Evolutionary conservation across 768 basidiomycete genomes (phyloP).

Genomic region (Suillus subluteus): DNA sequence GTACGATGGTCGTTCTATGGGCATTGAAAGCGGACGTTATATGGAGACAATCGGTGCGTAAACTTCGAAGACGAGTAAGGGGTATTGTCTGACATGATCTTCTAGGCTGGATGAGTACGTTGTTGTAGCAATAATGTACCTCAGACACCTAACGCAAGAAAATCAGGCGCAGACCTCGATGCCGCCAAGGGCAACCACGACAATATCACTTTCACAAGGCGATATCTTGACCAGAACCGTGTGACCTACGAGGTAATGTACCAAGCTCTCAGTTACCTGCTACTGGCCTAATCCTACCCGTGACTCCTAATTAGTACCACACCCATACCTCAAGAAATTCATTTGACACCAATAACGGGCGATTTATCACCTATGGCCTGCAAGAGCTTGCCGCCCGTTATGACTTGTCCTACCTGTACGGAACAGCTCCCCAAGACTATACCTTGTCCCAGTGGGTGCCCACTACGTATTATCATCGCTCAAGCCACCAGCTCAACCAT

Average conservation of each 20-base stretch:
- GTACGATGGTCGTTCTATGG: slow-evolving; percentile 73
- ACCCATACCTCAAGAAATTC: slow-evolving; percentile 47
- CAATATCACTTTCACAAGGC: slow-evolving; percentile 64
- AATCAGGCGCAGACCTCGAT: slow-evolving; percentile 51
- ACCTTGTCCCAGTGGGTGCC: slow-evolving; percentile 58
- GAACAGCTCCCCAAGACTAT: slow-evolving; percentile 77
- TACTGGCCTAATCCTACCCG: not conserved
- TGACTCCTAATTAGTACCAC: slow-evolving; percentile 57
- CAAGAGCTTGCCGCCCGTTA: slow-evolving; percentile 55
- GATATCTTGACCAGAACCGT: slow-evolving; percentile 82
- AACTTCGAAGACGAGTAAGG: not conserved
- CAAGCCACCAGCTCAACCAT: not conserved
- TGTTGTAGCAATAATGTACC: not conserved
- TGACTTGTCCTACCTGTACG: slow-evolving; percentile 65
- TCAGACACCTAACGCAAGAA: not conserved
- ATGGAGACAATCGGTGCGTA: slow-evolving; percentile 87
- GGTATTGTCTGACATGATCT: not conserved
- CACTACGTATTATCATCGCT: not conserved
- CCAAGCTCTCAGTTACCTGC: not conserved
- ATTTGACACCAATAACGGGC: slow-evolving; percentile 67
- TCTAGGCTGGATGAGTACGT: slow-evolving; percentile 65
- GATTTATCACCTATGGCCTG: slow-evolving; percentile 59
- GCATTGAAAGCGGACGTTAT: slow-evolving; percentile 83
- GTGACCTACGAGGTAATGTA: slow-evolving; percentile 65
- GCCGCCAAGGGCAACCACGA: slow-evolving; percentile 37